Evolutionary conservation across 163 green algal species (phyloP).

Genomic region (Chlamydomonas reinhardtii): DNA sequence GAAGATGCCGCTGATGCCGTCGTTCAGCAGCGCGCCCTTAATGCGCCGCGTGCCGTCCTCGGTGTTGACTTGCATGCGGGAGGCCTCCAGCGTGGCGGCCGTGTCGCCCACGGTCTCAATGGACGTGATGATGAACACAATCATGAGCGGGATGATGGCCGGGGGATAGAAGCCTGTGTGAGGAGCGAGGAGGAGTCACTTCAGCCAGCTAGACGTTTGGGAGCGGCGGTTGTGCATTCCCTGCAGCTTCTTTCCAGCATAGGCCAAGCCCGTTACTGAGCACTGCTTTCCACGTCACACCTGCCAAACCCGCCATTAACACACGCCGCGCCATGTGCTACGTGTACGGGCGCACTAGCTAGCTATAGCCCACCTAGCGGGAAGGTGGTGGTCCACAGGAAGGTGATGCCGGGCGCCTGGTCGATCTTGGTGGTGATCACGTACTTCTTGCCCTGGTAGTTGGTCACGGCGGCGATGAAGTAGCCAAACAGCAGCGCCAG

Average conservation of each 20-base stretch:
- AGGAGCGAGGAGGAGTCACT: no score
- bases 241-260: no score
- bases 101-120: slow-evolving; percentile 89
- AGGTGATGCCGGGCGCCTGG: slow-evolving; percentile 77
- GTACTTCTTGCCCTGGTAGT: slow-evolving; percentile 58
- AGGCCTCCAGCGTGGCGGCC: slow-evolving; percentile 79
- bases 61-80: slow-evolving; percentile 54
- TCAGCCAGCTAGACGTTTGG: no score
- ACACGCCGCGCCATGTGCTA: no score
- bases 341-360: no score
- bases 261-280: no score
- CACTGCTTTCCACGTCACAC: no score
- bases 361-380: slow-evolving; percentile 60
- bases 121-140: slow-evolving; percentile 81
- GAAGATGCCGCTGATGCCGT: slow-evolving; percentile 76
- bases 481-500: slow-evolving; percentile 78
- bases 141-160: slow-evolving; percentile 79
- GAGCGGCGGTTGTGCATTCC: no score
- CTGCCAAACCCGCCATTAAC: no score
- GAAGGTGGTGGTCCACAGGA: slow-evolving; percentile 89
- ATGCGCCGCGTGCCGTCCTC: slow-evolving; percentile 61
- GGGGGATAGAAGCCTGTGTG: slow-evolving; percentile 76
- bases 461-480: slow-evolving; percentile 57
- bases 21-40: slow-evolving; percentile 71
- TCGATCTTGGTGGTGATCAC: slow-evolving; percentile 75